Base-by-base conservation (phyloP, 2,329 filamentous ascomycete genomes). In the Aureobasidium sp. region DNA sequence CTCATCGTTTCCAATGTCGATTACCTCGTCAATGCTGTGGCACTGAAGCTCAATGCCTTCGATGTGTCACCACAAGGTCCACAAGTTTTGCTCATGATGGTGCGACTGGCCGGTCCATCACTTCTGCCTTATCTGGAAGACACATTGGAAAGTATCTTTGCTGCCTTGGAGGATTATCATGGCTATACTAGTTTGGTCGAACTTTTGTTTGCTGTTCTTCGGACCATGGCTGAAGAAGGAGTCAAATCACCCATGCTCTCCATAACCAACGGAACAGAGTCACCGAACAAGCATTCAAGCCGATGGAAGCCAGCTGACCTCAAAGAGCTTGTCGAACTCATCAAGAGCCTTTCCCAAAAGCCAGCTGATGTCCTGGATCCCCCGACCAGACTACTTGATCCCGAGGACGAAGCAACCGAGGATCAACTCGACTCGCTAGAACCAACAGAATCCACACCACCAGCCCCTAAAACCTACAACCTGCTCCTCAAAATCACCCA, bases 1-100 rank as follows among this genome's bases (percentile, higher is more conserved):
- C 78, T 99, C 66, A 87, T 99, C 42, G 84, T 97, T 32, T 86
- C 89, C 58, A 99, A 99, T 64, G 92, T 91, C 17, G 94, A 99
- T 74, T 99, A 99, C 72, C 89, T 99, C 75, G 87, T 97, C 64
- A 97, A 97, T 70, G 90, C 94, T 0, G 85, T 99, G 17, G 90
- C 90, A 0, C 76, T 97, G 64, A 89, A 91, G 65, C 82, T 99
- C 8, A 97, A 96, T 68, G 90, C 90, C 0, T 90, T 97, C 66
- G 91, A 97, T 66, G 87, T 97, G 58, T 93, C 91, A 0, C 92
- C 93, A 1, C 89, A 96, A 65, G 91, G 91, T 3, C 91, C 92
- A 2, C 89, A 93, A 67, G 94, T 97, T 1, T 76, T 99, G 53
- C 82, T 88, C 7, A 97, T 99, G 92, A 95, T 97, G 89, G 86